Conservation (phyloP, 805 yeast genomes). For the Pichia phayaonensis region DNA sequence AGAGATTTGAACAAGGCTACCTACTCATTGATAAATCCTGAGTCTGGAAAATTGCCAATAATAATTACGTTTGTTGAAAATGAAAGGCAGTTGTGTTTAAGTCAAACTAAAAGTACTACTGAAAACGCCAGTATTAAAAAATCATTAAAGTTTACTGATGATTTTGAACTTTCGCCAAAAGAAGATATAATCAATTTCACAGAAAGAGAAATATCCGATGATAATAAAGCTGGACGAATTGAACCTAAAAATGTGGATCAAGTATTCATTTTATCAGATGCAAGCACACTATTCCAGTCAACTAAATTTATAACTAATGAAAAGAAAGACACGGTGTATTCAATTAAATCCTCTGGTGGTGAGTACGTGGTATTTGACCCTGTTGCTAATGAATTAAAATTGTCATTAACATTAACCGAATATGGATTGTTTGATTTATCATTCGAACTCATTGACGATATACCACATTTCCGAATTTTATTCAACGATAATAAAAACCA, state of each 20-base stretch:
- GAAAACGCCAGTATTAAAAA: background rate
- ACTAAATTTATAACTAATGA: slow-evolving; percentile 6
- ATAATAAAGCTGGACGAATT: slow-evolving; percentile 3
- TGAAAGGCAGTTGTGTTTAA: background rate
- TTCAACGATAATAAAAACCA: slow-evolving; percentile 13
- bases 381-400: slow-evolving; percentile 11
- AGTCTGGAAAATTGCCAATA: slow-evolving; percentile 2
- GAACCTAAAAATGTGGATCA: slow-evolving; percentile 24
- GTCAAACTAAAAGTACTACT: background rate
- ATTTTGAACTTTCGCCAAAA: background rate
- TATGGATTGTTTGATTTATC: slow-evolving; percentile 22
- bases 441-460: slow-evolving; percentile 1
- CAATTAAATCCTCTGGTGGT: slow-evolving; percentile 20
- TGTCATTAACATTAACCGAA: slow-evolving; percentile 23
- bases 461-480: slow-evolving; percentile 6
- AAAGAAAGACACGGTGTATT: slow-evolving; percentile 2
- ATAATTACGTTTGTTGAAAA: background rate
- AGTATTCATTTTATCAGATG: slow-evolving; percentile 21
- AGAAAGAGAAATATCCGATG: background rate
- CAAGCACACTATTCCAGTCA: slow-evolving; percentile 7
- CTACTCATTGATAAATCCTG: background rate
- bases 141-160: background rate
- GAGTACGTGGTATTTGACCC: slow-evolving; percentile 19
- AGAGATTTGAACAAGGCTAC: slow-evolving; percentile 4
- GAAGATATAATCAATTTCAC: background rate